Conservation (phyloP, 2,329 filamentous ascomycete genomes). For the Epicoccum nigrum region DNA sequence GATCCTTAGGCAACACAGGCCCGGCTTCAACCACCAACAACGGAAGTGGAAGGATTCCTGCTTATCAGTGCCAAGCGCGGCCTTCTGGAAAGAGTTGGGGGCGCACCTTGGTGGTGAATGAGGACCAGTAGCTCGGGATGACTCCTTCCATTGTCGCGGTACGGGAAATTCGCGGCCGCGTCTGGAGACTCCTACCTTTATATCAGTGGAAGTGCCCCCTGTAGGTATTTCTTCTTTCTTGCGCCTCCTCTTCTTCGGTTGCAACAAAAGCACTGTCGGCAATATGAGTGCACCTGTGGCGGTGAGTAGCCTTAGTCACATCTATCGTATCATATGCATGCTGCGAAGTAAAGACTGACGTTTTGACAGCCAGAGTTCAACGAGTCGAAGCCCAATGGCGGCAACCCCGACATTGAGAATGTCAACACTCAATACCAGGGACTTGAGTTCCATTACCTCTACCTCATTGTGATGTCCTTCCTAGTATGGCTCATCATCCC, state of each 20-base stretch:
- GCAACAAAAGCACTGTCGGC: background rate
- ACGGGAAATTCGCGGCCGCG: constrained; percentile 18
- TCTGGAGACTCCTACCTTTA: constrained; percentile 17
- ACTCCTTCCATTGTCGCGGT: constrained; percentile 11
- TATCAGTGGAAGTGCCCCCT: constrained; percentile 29
- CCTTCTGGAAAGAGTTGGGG: constrained; percentile 23
- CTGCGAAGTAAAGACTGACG: constrained; percentile 12
- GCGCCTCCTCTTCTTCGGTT: constrained; percentile 6
- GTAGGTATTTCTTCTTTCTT: constrained; percentile 5
- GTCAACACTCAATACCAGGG: constrained; percentile 65
- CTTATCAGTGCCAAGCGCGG: constrained; percentile 45
- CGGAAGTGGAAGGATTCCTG: constrained; percentile 12
- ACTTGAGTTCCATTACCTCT: constrained; percentile 66
- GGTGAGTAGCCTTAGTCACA: constrained; percentile 18
- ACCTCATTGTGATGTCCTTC: constrained; percentile 63
- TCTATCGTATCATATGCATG: too few relatives aligned
- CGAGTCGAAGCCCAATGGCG: constrained; percentile 57
- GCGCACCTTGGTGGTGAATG: constrained; percentile 19
- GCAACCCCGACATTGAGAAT: constrained; percentile 59
- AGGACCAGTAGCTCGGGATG: constrained; percentile 18
- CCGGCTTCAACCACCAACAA: constrained; percentile 19
- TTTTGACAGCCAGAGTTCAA: constrained; percentile 49
- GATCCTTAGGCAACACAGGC: constrained; percentile 13
- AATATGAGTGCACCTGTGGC: constrained; percentile 25
- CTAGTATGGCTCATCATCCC: constrained; percentile 72